A percentile compares a stretch with the other conserved stretches of the same genome.
Evolutionary conservation across 2,329 filamentous ascomycete species (phyloP).

Genomic region (Penicillium glabrum): DNA sequence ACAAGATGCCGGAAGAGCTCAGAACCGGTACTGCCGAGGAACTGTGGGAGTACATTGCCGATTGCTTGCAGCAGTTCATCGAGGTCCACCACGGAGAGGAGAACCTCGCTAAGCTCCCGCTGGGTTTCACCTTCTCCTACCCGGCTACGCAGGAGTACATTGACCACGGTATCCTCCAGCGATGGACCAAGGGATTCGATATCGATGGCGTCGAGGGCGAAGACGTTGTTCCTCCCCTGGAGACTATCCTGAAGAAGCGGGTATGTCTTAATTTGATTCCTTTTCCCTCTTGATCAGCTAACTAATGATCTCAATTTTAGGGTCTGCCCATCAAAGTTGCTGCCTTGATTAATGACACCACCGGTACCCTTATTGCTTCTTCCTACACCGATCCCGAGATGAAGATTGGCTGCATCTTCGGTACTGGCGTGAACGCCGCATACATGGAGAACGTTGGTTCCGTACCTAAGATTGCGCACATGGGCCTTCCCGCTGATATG

Average conservation of each 20-base stretch:
- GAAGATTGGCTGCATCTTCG: conserved; percentile 97
- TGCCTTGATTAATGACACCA: conserved; percentile 96
- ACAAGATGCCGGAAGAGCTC: conserved; percentile 88
- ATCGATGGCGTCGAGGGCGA: conserved; percentile 87
- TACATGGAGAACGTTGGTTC: conserved; percentile 94
- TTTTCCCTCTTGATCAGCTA: conserved; percentile 11
- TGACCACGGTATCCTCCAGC: conserved; percentile 86
- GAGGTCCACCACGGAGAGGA: conserved; percentile 74
- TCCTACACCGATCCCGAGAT: conserved; percentile 93
- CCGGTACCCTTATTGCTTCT: conserved; percentile 92
- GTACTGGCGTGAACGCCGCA: conserved; percentile 95
- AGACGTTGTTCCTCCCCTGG: conserved; percentile 86
- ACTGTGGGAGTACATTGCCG: conserved; percentile 92
- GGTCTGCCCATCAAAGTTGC: conserved; percentile 88
- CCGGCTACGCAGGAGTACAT: conserved; percentile 92
- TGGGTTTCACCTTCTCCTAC: conserved; percentile 96
- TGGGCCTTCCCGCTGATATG: conserved; percentile 79
- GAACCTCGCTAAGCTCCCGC: conserved; percentile 63
- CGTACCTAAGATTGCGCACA: conserved; percentile 88
- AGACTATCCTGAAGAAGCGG: conserved; percentile 70
- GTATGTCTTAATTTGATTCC: conserved; percentile 45
- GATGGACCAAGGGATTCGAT: conserved; percentile 98
- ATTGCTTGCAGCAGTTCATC: conserved; percentile 87
- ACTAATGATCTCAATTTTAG: conserved; percentile 41
- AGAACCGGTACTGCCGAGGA: conserved; percentile 82